Evolutionary conservation across 768 basidiomycete species (phyloP).

Genomic region (Mycena rebaudengoi): DNA sequence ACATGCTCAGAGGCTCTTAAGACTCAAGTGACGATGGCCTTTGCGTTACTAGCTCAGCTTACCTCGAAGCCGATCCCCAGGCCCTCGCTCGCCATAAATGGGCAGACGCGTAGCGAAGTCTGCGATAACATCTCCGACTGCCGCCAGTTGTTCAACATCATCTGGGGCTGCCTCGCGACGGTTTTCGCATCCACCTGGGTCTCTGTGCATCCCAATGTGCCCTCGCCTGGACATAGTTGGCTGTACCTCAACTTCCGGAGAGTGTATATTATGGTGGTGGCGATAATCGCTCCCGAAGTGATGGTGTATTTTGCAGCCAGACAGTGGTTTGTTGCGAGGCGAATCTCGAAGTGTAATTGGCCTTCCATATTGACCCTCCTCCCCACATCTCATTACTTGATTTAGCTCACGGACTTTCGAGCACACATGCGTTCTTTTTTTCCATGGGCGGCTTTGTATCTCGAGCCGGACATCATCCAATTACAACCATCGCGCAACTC

Average conservation of each 20-base stretch:
- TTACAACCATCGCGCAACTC: not conserved
- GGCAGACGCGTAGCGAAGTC: no score
- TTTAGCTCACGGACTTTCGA: slow-evolving; percentile 24
- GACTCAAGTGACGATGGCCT: no score
- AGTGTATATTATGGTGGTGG: slow-evolving; percentile 14
- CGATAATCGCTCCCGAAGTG: slow-evolving; percentile 27
- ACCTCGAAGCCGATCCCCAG: no score
- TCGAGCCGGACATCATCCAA: not conserved
- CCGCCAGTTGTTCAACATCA: slow-evolving; percentile 15
- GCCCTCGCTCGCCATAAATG: no score
- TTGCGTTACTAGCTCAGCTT: no score
- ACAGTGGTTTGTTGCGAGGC: slow-evolving; percentile 14
- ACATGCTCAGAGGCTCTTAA: no score
- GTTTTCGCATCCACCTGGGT: slow-evolving; percentile 27
- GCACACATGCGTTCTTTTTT: slow-evolving; percentile 34
- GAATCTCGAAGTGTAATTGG: not conserved
- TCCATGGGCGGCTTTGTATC: slow-evolving; percentile 41
- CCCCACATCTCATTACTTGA: no score
- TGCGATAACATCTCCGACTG: not conserved
- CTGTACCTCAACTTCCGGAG: not conserved
- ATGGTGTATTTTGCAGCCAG: no score
- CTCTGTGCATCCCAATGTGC: slow-evolving; percentile 31
- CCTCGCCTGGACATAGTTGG: not conserved
- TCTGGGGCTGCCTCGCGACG: slow-evolving; percentile 26
- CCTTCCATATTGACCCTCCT: not conserved